A percentile compares a stretch with the other conserved stretches of the same genome.
Conservation (phyloP, 768 basidiomycete genomes). For the Naganishia randhawae region DNA sequence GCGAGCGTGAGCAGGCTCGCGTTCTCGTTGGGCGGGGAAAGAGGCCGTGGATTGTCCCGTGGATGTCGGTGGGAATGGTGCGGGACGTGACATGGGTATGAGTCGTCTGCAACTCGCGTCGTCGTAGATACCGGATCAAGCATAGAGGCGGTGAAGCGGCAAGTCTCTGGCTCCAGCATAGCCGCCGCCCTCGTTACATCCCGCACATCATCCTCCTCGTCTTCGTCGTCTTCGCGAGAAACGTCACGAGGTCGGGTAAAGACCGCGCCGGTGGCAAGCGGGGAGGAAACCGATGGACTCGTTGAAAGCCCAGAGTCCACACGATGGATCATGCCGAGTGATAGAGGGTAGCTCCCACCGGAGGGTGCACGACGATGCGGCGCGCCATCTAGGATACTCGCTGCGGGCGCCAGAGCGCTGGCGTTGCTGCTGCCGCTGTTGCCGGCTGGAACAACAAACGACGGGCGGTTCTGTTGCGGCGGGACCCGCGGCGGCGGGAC, state of each 20-base stretch:
- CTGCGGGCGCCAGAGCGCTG: neutral
- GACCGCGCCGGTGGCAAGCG: conserved; percentile 12
- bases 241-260: neutral
- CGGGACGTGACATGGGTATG: conserved; percentile 62
- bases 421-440: no score
- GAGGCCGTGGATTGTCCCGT: conserved; percentile 89
- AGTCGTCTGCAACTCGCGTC: neutral
- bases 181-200: no score
- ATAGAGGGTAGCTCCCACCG: neutral
- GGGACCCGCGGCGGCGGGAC: conserved; percentile 55
- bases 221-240: neutral
- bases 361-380: neutral
- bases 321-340: conserved; percentile 4
- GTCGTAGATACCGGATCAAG: neutral
- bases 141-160: neutral
- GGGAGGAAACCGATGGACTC: conserved; percentile 24
- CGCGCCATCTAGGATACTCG: neutral
- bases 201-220: neutral
- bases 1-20: conserved; percentile 90
- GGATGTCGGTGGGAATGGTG: conserved; percentile 89
- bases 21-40: conserved; percentile 83
- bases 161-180: no score
- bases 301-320: conserved; percentile 19
- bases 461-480: neutral
- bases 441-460: conserved; percentile 28